Conservation (phyloP, 371 early-diverging fungal species). For the Rhizomucor miehei region DNA sequence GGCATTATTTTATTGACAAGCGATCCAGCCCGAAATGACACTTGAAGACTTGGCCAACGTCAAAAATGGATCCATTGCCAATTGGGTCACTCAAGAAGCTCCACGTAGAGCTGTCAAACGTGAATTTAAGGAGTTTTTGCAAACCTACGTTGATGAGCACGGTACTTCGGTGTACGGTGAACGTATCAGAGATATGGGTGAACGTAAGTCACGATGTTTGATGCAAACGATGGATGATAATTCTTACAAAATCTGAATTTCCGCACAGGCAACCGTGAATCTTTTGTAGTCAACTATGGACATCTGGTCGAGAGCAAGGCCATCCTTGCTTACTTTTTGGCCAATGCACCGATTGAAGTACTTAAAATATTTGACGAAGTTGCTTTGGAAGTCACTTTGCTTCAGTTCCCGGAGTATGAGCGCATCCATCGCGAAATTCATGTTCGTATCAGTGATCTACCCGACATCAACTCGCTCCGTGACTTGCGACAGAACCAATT, state of each 20-base stretch:
- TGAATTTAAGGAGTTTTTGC: conserved; percentile 88
- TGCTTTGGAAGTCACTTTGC: conserved; percentile 85
- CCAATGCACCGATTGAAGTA: conserved; percentile 85
- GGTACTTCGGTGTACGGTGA: conserved; percentile 93
- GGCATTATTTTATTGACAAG: background rate
- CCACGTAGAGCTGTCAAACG: conserved; percentile 78
- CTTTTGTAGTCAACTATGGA: conserved; percentile 85
- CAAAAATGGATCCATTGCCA: conserved; percentile 63
- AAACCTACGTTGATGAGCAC: conserved; percentile 78
- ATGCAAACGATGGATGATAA: background rate
- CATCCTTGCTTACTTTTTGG: conserved; percentile 83
- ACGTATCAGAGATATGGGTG: conserved; percentile 87
- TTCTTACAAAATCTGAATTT: background rate
- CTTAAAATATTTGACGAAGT: conserved; percentile 93
- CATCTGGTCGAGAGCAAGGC: conserved; percentile 77
- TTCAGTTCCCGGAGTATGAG: conserved; percentile 93
- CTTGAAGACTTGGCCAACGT: conserved; percentile 47
- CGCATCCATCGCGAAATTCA: conserved; percentile 92
- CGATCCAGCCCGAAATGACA: conserved; percentile 47
- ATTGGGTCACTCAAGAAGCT: conserved; percentile 78
- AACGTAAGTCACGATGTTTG: conserved; percentile 42
- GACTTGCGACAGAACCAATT: conserved; percentile 92
- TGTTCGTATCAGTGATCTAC: conserved; percentile 93
- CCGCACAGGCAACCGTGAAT: conserved; percentile 73
- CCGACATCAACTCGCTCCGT: conserved; percentile 83